phyloP scores from a whole-genome alignment of 495 filamentous ascomycete genomes.

The Filosporella fistucella region DNA sequence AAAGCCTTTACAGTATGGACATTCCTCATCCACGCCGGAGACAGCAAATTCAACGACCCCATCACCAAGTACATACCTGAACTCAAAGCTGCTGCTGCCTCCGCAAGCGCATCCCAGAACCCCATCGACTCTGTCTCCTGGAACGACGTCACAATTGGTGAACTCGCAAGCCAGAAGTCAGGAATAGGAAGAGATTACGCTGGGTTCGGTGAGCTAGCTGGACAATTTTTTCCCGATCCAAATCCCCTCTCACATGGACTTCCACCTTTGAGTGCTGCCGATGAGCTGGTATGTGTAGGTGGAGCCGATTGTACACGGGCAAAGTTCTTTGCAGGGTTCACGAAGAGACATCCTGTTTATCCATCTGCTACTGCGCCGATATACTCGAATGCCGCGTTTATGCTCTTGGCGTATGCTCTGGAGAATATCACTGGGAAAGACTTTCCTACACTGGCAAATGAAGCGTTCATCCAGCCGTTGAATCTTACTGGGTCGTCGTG shows the following conservation, averaged over 20 bases:
- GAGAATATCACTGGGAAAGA: conserved; percentile 45
- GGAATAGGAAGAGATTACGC: conserved; percentile 45
- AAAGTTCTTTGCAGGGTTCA: conserved; percentile 51
- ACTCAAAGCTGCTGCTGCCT: conserved; percentile 36
- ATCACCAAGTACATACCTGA: conserved; percentile 55
- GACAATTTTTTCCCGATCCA: conserved; percentile 35
- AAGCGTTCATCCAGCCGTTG: conserved; percentile 40
- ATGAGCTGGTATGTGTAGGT: conserved; percentile 36
- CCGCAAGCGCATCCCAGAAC: conserved; percentile 34
- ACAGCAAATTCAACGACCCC: conserved; percentile 30
- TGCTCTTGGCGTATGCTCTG: conserved; percentile 48
- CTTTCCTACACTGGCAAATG: conserved; percentile 39
- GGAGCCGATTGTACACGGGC: conserved; percentile 17
- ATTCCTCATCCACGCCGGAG: conserved; percentile 34
- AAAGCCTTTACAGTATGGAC: conserved; percentile 45
- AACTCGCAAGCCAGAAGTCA: conserved; percentile 47
- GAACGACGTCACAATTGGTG: conserved; percentile 49
- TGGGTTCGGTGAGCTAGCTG: conserved; percentile 47
- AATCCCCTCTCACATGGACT: conserved; percentile 34
- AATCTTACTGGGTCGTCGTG: conserved; percentile 37
- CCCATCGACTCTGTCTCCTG: conserved; percentile 39
- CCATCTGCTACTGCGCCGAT: conserved; percentile 41
- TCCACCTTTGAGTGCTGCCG: conserved; percentile 36
- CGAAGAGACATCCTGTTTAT: conserved; percentile 42
- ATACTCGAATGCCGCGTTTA: conserved; percentile 54